Base-by-base conservation (phyloP, 1,284 basidiomycete species). In the Ustilago nuda region DNA sequence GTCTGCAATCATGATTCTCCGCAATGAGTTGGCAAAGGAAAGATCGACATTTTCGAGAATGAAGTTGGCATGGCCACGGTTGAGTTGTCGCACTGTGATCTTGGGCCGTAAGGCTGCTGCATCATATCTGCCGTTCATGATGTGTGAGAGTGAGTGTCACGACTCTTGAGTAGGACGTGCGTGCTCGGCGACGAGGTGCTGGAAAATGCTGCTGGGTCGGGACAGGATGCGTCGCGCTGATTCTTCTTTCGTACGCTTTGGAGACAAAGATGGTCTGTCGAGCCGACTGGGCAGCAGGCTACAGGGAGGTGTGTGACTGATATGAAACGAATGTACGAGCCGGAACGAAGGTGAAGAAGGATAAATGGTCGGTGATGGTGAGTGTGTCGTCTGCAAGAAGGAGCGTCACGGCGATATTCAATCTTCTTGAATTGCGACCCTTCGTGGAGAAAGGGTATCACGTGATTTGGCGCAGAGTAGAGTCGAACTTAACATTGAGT, bases 1-100 rank as follows among this genome's bases (percentile, higher is more conserved):
- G 45, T 85, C 84, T 8, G 84, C 84, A 23, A 85, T 85, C 69
- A 85, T 81, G 41, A 80, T 77, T 11, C 84, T 68, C 50, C 84
- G 62, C 59, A 85, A 66, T 45, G 84, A 80, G 67, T 85, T 85
- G 59, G 84, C 84, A 61, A 85, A 84, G 61, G 76, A 79, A 23
- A 85, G 68, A 46, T 85, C 84, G 39, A 84, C 82, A 41, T 80
- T 80, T 39, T 84, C 82, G 36, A 85, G 69, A 13, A 85, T 75
- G 56, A 85, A 84, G 62, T 83, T 74, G 19, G 78, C 82, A 35
- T 81, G 79, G 35, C 78, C 72, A 5, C 68, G 56, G 51, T 80
- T 76, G 35, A 83, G 73, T 54, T 82, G 78, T 46, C 80, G 73
- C 23, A 82, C 63, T 36, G 76, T 79, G 54, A 82, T 67, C 48